Percentiles rank a stretch among this genome's conserved stretches.
Evolutionary conservation across 1,139 yeast species (phyloP).

Genomic region (Geotrichum phurueaensis): DNA sequence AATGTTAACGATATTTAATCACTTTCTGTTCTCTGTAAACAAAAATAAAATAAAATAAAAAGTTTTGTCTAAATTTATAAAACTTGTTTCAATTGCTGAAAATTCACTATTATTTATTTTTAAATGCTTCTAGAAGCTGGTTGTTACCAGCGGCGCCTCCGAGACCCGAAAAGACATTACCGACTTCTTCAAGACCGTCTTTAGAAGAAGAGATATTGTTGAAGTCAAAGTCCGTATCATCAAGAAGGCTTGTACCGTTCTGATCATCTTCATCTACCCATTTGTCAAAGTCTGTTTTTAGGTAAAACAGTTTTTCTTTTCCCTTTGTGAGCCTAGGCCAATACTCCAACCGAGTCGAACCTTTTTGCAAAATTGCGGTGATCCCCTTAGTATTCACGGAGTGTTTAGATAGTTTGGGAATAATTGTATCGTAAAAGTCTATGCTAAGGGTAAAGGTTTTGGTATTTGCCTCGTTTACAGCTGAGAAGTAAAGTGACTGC

Average conservation of each 20-base stretch:
- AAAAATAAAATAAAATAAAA: background rate
- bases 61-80: background rate
- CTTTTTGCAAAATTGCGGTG: conserved; percentile 41
- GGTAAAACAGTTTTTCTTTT: conserved; percentile 41
- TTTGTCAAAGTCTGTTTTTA: conserved; percentile 91
- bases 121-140: background rate
- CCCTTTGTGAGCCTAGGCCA: background rate
- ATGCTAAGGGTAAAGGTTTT: conserved; percentile 51
- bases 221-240: conserved; percentile 35
- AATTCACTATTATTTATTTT: background rate
- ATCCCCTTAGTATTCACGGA: conserved; percentile 68
- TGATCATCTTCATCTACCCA: conserved; percentile 98
- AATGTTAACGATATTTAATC: background rate
- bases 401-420: conserved; percentile 54
- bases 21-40: conserved; percentile 7
- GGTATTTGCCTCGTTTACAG: conserved; percentile 31
- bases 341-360: background rate
- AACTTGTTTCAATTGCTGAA: background rate
- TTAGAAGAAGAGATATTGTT: background rate
- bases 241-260: conserved; percentile 43
- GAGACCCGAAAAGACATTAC: conserved; percentile 5
- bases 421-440: conserved; percentile 69
- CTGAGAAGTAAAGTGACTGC: conserved; percentile 50
- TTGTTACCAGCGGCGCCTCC: conserved; percentile 4
- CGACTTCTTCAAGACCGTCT: conserved; percentile 3